Base-by-base conservation (phyloP, 257 asterid species). In the Solanum neorickii region DNA sequence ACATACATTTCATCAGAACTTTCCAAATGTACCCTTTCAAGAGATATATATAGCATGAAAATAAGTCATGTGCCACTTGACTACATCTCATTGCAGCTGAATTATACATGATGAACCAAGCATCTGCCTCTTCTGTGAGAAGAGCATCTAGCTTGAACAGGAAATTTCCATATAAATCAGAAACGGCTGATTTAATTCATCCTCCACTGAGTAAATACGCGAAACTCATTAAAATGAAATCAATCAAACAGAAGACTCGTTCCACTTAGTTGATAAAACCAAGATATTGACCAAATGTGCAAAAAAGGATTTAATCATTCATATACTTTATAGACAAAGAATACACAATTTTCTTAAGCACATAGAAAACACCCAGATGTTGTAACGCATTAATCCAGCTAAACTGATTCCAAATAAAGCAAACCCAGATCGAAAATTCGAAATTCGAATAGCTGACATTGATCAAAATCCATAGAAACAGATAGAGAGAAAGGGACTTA, bases 401-500 rank as follows among this genome's bases (percentile, higher is more conserved):
- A 72, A 68, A 85, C 23, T 25, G 39, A 85, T 42, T 16, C 13
- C 37, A 66, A 44, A 62, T 11, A 74, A 37, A 74, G 83, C 52
- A 85, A 85, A 33, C 87, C 70, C 87, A 85, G 69, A 85, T 85
- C 83, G 73, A 41, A 72, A 29, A 31, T 31, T 27, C 77, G 29
- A 70, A 84, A 41, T 84, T 84, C 65, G 2, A 84, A 84, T 41
- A 41, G 47, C 33, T 52, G 11, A 60, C 49, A 73, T 73, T 37
- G 82, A 65, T 39, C n/a, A 5, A 56, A 31, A 29, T 9, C 74
- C 44, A 59, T 52, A 42, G 72, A 65, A n/a, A 42, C 59, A 20
- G 70, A 66, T 10, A 27, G 5, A 10, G 70, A 73, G 33, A 33
- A 5, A n/a, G n/a, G 37, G 44, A 90, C 96, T 93, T 87, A 97